Evolutionary conservation across 306 rosid species (phyloP).

Genomic region (Luffa aegyptiaca): DNA sequence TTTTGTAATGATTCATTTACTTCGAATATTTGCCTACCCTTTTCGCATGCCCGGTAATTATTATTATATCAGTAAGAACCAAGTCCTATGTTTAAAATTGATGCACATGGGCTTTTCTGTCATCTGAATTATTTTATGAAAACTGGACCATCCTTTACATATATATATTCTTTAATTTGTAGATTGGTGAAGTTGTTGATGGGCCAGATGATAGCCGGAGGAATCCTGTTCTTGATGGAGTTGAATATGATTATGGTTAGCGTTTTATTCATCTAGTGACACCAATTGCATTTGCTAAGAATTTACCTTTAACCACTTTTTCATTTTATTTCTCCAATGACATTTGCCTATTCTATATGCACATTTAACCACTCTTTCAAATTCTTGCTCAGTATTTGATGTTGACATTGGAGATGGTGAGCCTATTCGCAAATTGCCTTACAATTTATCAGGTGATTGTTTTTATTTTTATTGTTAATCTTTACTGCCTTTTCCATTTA

Average conservation of each 20-base stretch:
- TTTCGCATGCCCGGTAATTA: not conserved
- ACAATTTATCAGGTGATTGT: conserved; percentile 67
- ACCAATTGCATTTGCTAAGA: not conserved
- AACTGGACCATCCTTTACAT: not conserved
- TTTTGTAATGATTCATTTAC: not conserved
- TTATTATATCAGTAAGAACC: not conserved
- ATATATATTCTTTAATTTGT: not conserved
- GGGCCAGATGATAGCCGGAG: conserved; percentile 63
- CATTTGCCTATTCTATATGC: not conserved
- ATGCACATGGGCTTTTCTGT: not conserved
- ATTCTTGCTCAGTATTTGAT: conserved; percentile 65
- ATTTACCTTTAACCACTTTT: not conserved
- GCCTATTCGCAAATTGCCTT: conserved; percentile 87
- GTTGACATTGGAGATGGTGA: conserved; percentile 94
- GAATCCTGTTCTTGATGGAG: conserved; percentile 60
- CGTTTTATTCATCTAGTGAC: conserved; percentile 12
- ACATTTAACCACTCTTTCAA: conserved; percentile 11
- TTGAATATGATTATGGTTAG: conserved; percentile 81
- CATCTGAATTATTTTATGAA: not conserved
- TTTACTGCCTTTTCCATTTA: not conserved
- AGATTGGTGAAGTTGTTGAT: conserved; percentile 99
- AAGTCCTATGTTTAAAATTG: not conserved
- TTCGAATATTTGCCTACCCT: not conserved
- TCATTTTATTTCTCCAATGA: not conserved
- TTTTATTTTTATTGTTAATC: not conserved